Evolutionary conservation across 2,329 filamentous ascomycete species (phyloP).

Genomic region (Penicillium glabrum): DNA sequence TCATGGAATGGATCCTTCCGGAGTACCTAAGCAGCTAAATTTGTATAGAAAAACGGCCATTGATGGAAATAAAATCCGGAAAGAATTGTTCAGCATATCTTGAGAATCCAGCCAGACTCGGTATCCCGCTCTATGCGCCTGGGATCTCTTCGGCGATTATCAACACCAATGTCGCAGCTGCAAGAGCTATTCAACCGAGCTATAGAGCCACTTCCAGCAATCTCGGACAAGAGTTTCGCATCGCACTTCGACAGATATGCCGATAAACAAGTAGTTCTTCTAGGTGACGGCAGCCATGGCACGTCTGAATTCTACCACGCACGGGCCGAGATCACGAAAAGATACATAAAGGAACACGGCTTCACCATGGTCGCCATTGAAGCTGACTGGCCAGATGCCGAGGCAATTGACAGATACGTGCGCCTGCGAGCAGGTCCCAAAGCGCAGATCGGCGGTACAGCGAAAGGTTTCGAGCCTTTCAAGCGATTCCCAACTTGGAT

Average conservation of each 20-base stretch:
- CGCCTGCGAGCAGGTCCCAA: constrained; percentile 44
- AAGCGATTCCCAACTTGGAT: constrained; percentile 57
- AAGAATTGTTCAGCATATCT: background rate
- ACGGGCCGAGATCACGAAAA: constrained; percentile 53
- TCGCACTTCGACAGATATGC: constrained; percentile 44
- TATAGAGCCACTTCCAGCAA: constrained; percentile 37
- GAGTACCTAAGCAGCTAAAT: background rate
- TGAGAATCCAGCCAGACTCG: background rate
- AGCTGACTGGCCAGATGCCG: constrained; percentile 57
- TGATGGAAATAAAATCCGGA: background rate
- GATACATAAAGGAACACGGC: constrained; percentile 50
- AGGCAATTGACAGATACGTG: constrained; percentile 53
- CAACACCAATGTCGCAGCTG: constrained; percentile 28
- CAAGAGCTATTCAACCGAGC: constrained; percentile 36
- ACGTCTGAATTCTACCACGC: constrained; percentile 58
- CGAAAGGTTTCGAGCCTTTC: constrained; percentile 41
- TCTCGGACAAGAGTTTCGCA: constrained; percentile 38
- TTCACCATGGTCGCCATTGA: constrained; percentile 54
- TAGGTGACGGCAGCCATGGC: constrained; percentile 52
- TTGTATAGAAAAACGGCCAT: background rate
- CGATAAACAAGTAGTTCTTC: constrained; percentile 42
- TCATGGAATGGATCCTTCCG: constrained; percentile 12
- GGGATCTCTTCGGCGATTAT: background rate
- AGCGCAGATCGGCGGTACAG: constrained; percentile 28
- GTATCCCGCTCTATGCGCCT: constrained; percentile 5